Conservation (phyloP, 1,284 basidiomycete genomes). For the Austroboletus niveus region DNA sequence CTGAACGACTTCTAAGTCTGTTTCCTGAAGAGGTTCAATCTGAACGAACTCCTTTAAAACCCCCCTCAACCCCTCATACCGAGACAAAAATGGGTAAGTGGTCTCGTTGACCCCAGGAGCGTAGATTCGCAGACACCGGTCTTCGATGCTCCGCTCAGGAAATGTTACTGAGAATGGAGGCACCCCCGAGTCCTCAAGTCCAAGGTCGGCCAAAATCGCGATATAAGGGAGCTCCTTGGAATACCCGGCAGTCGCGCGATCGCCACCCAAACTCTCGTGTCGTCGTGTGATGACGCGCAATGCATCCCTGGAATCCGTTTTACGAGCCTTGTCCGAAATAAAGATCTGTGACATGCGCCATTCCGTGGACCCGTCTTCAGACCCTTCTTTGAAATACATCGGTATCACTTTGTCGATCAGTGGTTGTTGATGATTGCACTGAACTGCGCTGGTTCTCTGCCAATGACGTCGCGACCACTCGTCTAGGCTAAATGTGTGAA, state of each 20-base stretch:
- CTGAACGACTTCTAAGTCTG: not conserved
- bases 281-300: not conserved
- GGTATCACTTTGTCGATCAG: slow-evolving; percentile 8
- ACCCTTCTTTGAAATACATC: slow-evolving; percentile 11
- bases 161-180: not conserved
- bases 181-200: not conserved
- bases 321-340: slow-evolving; percentile 7
- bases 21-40: not conserved
- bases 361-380: too few relatives aligned
- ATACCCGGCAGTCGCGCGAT: too few relatives aligned
- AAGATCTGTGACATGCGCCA: slow-evolving; percentile 9
- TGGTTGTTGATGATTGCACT: slow-evolving; percentile 9
- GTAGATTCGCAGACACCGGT: slow-evolving; percentile 8
- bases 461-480: slow-evolving; percentile 9
- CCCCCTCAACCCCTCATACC: not conserved
- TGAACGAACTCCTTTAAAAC: not conserved
- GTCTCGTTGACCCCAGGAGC: slow-evolving; percentile 3
- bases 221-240: not conserved
- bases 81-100: slow-evolving; percentile 4
- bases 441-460: slow-evolving; percentile 15
- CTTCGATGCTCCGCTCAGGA: not conserved
- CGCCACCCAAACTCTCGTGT: not conserved
- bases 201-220: slow-evolving; percentile 13
- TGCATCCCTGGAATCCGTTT: not conserved
- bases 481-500: not conserved